These are phyloP conservation scores for Coemansia sp. DNA, from an alignment of 192 early-diverging fungal species.

Conservation along the genomic window DNA sequence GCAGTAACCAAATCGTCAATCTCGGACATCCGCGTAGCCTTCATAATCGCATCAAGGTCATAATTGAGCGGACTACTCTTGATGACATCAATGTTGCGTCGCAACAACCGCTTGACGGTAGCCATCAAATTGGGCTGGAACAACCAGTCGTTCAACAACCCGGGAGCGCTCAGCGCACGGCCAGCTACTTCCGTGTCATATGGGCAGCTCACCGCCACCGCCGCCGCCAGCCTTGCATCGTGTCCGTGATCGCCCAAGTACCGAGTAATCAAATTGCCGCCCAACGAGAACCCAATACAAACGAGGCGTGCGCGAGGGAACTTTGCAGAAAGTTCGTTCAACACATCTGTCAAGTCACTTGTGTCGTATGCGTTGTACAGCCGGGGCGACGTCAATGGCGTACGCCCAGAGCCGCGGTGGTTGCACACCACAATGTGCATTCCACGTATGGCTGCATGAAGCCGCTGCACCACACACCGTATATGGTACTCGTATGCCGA, in stretches of 20 bases:
- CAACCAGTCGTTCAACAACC: slow-evolving; percentile 54
- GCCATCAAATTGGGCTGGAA: slow-evolving; percentile 63
- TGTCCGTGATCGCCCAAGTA: slow-evolving; percentile 78
- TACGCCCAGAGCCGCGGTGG: slow-evolving; percentile 43
- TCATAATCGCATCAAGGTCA: slow-evolving; percentile 57
- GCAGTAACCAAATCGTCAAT: slow-evolving; percentile 78
- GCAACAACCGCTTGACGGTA: slow-evolving; percentile 54
- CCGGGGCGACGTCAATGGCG: slow-evolving; percentile 55
- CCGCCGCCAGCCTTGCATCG: slow-evolving; percentile 66
- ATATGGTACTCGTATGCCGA: slow-evolving; percentile 90
- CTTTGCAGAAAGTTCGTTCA: slow-evolving; percentile 29
- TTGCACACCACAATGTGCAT: slow-evolving; percentile 65
- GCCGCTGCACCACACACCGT: slow-evolving; percentile 62
- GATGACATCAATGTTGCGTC: slow-evolving; percentile 46
- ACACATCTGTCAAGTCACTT: slow-evolving; percentile 58
- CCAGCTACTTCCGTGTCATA: slow-evolving; percentile 65
- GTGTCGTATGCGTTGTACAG: slow-evolving; percentile 82
- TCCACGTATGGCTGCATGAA: slow-evolving; percentile 48
- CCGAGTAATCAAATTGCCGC: slow-evolving; percentile 88
- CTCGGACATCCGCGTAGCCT: slow-evolving; percentile 64
- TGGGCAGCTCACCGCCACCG: slow-evolving; percentile 80
- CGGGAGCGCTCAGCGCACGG: slow-evolving; percentile 45
- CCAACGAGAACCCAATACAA: slow-evolving; percentile 84
- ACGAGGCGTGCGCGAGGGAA: slow-evolving; percentile 61
- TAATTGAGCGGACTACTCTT: slow-evolving; percentile 29